These are phyloP conservation scores for Heimioporus retisporus DNA, from an alignment of 1,284 basidiomycete genomes.

Conservation along the genomic window DNA sequence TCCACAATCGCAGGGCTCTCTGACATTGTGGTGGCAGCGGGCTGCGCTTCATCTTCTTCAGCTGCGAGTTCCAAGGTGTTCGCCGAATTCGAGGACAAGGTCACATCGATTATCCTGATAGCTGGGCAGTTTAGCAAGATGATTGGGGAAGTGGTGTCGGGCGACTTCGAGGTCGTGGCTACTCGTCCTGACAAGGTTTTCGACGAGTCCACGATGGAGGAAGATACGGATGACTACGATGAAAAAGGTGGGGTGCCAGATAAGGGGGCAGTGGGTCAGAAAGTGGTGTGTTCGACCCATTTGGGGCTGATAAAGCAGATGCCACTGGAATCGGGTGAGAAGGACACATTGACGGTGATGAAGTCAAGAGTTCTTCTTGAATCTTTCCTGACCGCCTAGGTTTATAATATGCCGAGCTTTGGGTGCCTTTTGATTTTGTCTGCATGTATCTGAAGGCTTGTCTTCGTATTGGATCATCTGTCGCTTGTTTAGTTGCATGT, in stretches of 20 bases:
- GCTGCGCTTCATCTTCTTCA: slow-evolving; percentile 9
- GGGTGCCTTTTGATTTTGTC: too few relatives aligned
- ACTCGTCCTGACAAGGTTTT: slow-evolving; percentile 3
- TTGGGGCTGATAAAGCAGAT: slow-evolving; percentile 26
- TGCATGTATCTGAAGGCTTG: too few relatives aligned
- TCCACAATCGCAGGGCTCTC: slow-evolving; percentile 8
- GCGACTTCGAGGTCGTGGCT: slow-evolving; percentile 20
- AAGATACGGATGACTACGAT: slow-evolving; percentile 9
- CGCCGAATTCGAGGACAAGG: slow-evolving; percentile 16
- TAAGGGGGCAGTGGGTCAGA: not conserved
- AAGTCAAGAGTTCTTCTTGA: slow-evolving; percentile 24
- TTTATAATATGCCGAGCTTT: not conserved
- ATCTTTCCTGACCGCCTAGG: slow-evolving; percentile 12
- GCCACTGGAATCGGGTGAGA: slow-evolving; percentile 16
- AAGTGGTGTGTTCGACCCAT: slow-evolving; percentile 23
- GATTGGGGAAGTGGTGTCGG: slow-evolving; percentile 23
- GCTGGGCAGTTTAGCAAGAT: slow-evolving; percentile 18
- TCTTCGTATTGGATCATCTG: too few relatives aligned
- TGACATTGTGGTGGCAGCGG: slow-evolving; percentile 18
- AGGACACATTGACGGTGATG: slow-evolving; percentile 15
- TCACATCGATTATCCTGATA: slow-evolving; percentile 15
- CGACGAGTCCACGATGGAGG: slow-evolving; percentile 22
- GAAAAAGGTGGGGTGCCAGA: not conserved
- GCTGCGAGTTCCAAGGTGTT: slow-evolving; percentile 7
- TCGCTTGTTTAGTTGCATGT: too few relatives aligned